phyloP scores from a whole-genome alignment of 2,329 filamentous ascomycete species.

The Verticillium klebahnii region DNA sequence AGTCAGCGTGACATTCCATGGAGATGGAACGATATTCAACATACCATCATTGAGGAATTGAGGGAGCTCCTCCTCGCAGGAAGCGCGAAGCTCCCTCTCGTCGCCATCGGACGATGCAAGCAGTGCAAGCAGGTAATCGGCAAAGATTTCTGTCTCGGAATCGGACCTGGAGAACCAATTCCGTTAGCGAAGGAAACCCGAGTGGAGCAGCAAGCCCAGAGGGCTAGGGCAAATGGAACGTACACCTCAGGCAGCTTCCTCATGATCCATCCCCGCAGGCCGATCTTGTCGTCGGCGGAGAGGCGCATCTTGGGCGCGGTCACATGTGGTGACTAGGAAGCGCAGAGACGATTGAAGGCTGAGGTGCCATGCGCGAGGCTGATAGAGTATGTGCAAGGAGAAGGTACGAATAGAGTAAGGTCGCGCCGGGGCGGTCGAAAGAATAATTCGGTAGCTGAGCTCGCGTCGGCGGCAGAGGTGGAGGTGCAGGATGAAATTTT shows the following conservation, averaged over 20 bases:
- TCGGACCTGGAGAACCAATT: slow-evolving; percentile 57
- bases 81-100: slow-evolving; percentile 56
- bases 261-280: slow-evolving; percentile 73
- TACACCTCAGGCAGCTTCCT: slow-evolving; percentile 32
- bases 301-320: slow-evolving; percentile 47
- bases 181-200: neutral
- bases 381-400: neutral
- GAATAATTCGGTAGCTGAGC: neutral
- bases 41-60: slow-evolving; percentile 70
- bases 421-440: neutral
- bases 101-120: slow-evolving; percentile 63
- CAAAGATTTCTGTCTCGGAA: slow-evolving; percentile 75
- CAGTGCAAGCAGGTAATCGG: slow-evolving; percentile 78
- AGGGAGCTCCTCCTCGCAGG: slow-evolving; percentile 67
- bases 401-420: neutral
- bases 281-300: slow-evolving; percentile 54
- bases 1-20: neutral
- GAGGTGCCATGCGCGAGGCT: neutral
- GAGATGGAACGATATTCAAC: slow-evolving; percentile 1
- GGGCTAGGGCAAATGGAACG: neutral
- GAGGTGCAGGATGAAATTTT: neutral
- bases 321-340: neutral
- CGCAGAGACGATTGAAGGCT: neutral
- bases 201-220: neutral
- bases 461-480: neutral